Evolutionary conservation across 192 early-diverging fungal genomes (phyloP), one percentile per base, ranked within the genome.

Genomic region (Backusella westeae): DNA sequence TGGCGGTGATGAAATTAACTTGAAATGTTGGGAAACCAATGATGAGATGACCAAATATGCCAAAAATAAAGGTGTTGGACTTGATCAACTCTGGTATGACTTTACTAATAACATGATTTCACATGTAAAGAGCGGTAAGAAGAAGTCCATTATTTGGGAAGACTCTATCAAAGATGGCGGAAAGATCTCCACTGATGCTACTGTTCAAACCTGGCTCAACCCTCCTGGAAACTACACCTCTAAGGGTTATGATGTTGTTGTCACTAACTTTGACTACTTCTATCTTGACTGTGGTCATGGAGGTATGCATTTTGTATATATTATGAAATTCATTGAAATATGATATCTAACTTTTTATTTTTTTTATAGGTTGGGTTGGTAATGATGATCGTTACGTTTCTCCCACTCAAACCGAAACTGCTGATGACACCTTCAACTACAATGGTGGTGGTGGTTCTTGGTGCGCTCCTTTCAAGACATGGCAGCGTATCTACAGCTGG

Each of bases 271-370:
- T 9, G 89, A 90, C 39, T 88, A 88, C 39, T 90, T 90, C 74
- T 92, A 94, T 70, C 83, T 94, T 38, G 92, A 94, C 80, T 94
- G 92, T 77, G 92, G 92, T 15, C 87, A 90, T 67, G 92, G 92
- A 4, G 78, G 75, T 77, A 77, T 41, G 69, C 26, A 53, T 26
- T 9, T 21, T 34, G 19, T 46, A 19, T 17, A 72, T 26, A 34
- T 34, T n/a, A 23, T 26, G 52, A 23, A 2, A 19, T 8, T 17
- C 7, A 36, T 26, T 53, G 15, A 67, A 21, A 35, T 15, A 46
- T 19, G 0, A 38, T 38, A 6, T n/a, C 34, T 65, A 41, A 38
- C 66, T 41, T 56, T 34, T 38, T 12, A 17, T n/a, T 1, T 29
- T 69, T 15, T 0, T 3, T 34, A 63, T 71, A 72, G 84, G 86